Conservation (phyloP, 805 yeast genomes). For the Limtongia smithiae region DNA sequence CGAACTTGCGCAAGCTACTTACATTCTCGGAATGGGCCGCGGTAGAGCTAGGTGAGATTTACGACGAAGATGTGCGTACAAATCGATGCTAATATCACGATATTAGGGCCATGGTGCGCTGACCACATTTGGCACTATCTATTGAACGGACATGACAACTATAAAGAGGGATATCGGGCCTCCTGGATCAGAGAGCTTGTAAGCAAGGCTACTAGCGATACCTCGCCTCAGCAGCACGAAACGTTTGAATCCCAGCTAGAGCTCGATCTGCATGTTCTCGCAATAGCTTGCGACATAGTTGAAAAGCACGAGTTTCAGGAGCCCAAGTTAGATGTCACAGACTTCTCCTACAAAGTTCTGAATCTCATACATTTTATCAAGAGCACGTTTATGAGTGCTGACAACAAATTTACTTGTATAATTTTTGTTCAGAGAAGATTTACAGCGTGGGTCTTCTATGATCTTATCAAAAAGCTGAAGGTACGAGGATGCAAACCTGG, state of each 20-base stretch:
- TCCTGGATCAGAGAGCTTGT: not conserved
- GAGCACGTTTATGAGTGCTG: not conserved
- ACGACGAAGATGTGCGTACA: too few relatives aligned
- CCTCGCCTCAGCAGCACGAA: too few relatives aligned
- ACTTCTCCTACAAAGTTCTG: conserved; percentile 8
- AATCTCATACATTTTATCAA: conserved; percentile 1
- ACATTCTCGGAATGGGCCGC: not conserved
- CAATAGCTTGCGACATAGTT: not conserved
- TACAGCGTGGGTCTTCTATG: conserved; percentile 9
- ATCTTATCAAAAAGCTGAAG: not conserved
- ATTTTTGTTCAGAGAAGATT: conserved; percentile 10
- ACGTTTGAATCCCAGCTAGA: too few relatives aligned
- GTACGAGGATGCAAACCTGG: conserved; percentile 2
- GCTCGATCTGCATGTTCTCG: not conserved
- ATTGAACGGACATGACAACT: not conserved
- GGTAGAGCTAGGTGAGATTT: not conserved
- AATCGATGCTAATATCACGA: not conserved
- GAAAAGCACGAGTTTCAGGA: not conserved
- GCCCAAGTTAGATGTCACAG: not conserved
- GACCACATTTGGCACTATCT: conserved; percentile 4
- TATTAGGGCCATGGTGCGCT: conserved; percentile 11
- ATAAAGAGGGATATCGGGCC: not conserved
- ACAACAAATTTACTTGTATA: not conserved
- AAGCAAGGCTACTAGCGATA: too few relatives aligned
- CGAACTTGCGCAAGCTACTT: not conserved